Base-by-base conservation (phyloP, 1,284 basidiomycete genomes). In the Tilletia horrida region DNA sequence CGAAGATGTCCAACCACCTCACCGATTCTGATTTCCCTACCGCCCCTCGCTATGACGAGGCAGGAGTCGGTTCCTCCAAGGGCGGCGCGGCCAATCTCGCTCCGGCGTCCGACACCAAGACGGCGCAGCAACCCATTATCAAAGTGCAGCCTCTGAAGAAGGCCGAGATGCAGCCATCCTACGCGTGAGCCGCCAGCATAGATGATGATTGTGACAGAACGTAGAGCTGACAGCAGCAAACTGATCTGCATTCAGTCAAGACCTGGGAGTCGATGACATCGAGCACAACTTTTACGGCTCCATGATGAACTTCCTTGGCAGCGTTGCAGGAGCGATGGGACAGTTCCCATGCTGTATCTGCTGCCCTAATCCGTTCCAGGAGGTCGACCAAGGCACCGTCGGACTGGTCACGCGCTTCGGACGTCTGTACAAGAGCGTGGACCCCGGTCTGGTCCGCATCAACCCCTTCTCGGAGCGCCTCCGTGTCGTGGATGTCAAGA, bases 361-460 rank as follows among this genome's bases (percentile, higher is more conserved):
- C 83, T 92, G 89, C 84, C 84, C 84, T 55, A 86, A 86, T 76
- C 86, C 86, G 0, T 86, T 82, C 84, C 86, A 87, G 66, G 87
- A 90, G 69, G 89, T 92, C 64, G 84, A 88, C 45, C 92, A 93
- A 85, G 91, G 91, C 85, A 89, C 90, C 61, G 93, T 96, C 72
- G 93, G 94, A 66, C 86, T 97, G 65, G 88, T 97, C 77, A 88
- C 89, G 9, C 62, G 67, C 66, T 96, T 96, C 81, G 93, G 93
- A 67, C 87, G 93, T 82, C 96, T 95, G 86, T 94, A 93, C 88
- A 91, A 90, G 82, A 88, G 90, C 6, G 93, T 95, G 72, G 93
- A 97, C 81, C 93, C 93, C 0, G 93, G 93, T 73, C 86, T 97
- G 25, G 89, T 90, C 64, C 88, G 92, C 76, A 89, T 97, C 82